A percentile compares a stretch with the other conserved stretches of the same genome.
Evolutionary conservation across 129 eudicot genomes (phyloP).

Genomic region (Flaveria bidentis): DNA sequence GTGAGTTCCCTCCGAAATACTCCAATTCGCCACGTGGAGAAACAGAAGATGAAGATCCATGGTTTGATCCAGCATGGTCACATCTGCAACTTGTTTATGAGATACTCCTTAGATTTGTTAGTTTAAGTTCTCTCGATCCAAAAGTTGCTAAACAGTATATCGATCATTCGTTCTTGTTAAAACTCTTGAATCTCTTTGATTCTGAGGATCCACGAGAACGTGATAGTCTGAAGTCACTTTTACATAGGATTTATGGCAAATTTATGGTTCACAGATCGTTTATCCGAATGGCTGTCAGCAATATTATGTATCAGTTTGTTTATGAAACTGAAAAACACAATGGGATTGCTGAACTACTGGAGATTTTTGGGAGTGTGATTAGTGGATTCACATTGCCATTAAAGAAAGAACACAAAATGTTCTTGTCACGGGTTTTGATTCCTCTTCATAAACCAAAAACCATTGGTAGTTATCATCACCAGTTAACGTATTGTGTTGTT

Average conservation of each 20-base stretch:
- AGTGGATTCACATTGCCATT: slow-evolving; percentile 75
- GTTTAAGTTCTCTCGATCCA: slow-evolving; percentile 49
- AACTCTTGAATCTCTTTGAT: slow-evolving; percentile 57
- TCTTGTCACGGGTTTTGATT: slow-evolving; percentile 57
- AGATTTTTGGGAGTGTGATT: slow-evolving; percentile 77
- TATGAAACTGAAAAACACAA: slow-evolving; percentile 66
- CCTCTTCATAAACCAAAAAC: slow-evolving; percentile 78
- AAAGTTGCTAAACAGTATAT: slow-evolving; percentile 59
- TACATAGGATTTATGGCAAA: slow-evolving; percentile 72
- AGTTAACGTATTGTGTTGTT: slow-evolving; percentile 61
- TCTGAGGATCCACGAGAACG: slow-evolving; percentile 80
- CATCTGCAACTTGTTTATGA: slow-evolving; percentile 77
- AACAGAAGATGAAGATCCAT: slow-evolving; percentile 54
- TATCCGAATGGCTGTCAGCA: slow-evolving; percentile 64
- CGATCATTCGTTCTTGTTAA: slow-evolving; percentile 52
- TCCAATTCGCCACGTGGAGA: slow-evolving; percentile 48
- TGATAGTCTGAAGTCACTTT: slow-evolving; percentile 60
- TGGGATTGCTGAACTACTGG: slow-evolving; percentile 74
- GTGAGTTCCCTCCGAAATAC: slow-evolving; percentile 66
- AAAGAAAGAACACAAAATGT: slow-evolving; percentile 69
- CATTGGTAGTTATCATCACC: slow-evolving; percentile 68
- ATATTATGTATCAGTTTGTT: slow-evolving; percentile 55
- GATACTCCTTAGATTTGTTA: slow-evolving; percentile 57
- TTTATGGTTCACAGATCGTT: slow-evolving; percentile 78
- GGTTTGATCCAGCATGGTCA: slow-evolving; percentile 76